Percentiles rank a stretch among this genome's conserved stretches.
Evolutionary conservation across 1,284 basidiomycete species (phyloP).

Genomic region (Leccinum griseonigrum): DNA sequence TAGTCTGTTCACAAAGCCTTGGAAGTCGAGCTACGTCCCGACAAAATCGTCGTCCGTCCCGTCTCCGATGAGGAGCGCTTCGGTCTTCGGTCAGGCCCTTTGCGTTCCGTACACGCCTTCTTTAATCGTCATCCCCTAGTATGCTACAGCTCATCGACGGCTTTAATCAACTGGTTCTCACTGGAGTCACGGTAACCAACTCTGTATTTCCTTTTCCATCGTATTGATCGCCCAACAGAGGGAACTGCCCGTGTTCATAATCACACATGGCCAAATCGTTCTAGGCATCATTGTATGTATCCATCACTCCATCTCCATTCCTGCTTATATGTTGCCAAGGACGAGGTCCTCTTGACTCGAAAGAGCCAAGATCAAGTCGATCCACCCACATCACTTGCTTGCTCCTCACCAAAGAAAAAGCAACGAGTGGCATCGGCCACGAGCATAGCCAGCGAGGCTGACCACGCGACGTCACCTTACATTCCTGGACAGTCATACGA

Average conservation of each 20-base stretch:
- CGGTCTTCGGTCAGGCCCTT: constrained; percentile 55
- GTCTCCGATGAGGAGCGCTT: constrained; percentile 65
- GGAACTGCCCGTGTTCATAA: constrained; percentile 72
- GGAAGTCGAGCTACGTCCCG: constrained; percentile 70
- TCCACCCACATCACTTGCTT: neutral
- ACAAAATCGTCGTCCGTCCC: constrained; percentile 50
- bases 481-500: constrained; percentile 19
- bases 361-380: neutral
- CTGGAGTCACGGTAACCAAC: constrained; percentile 49
- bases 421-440: constrained; percentile 5
- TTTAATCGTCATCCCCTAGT: constrained; percentile 33
- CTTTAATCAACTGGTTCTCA: constrained; percentile 45
- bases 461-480: constrained; percentile 4
- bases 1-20: constrained; percentile 77
- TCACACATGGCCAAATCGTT: constrained; percentile 55
- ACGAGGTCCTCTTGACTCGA: constrained; percentile 28
- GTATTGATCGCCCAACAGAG: constrained; percentile 40
- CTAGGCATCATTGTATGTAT: constrained; percentile 62
- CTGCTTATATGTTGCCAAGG: constrained; percentile 37
- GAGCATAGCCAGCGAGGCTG: neutral
- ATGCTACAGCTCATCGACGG: constrained; percentile 63
- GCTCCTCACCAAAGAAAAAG: constrained; percentile 19
- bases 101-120: neutral
- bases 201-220: neutral
- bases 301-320: neutral